Evolutionary conservation across 129 eudicot genomes (phyloP), one percentile per base, ranked within the genome.

Genomic region (Saposhnikovia divaricata): DNA sequence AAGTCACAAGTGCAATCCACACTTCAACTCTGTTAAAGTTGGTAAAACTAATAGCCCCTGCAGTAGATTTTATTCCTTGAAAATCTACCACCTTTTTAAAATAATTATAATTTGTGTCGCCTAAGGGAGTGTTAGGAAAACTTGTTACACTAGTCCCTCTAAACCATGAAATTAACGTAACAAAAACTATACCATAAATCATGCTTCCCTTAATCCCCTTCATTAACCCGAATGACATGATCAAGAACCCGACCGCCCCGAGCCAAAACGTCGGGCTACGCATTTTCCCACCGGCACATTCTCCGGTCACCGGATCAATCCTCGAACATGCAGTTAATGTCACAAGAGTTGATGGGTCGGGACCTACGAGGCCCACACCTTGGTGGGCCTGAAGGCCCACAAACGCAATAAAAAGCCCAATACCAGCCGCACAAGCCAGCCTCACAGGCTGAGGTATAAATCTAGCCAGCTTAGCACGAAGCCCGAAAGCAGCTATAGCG

Each of bases 371-470:
- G 75, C 97, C 98, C 86, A 93, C 84, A 23, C 98, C 97, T 47
- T 89, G 97, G 31, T 88, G 81, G 72, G 82, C 84, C 71, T 93
- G 98, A 50, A 93, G 81, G 61, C 98, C 98, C 25, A 90, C 93
- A 53, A 93, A 93, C 1, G 98, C 98, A 11, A 93, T 91, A 19
- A 93, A 93, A 78, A 93, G 89, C 77, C 98, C 98, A 25, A 93
- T 93, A 0, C 98, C 98, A 2, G 89, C 95, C 0, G 94, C 95
- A 8, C 90, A 84, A 11, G 91, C 91, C 21, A 91, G 42, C 78
- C 98, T 86, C 0, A 93, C 90, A 1, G 98, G 88, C 0, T 79
- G 84, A 0, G 98, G 98, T 61, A 93, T 84, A 42, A 88, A 50
- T 40, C 91, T 87, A 7, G 95, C 97, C 2, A 93, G 72, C 88